Base-by-base conservation (phyloP, 139 green algal genomes). In the Pleodorina starrii region DNA sequence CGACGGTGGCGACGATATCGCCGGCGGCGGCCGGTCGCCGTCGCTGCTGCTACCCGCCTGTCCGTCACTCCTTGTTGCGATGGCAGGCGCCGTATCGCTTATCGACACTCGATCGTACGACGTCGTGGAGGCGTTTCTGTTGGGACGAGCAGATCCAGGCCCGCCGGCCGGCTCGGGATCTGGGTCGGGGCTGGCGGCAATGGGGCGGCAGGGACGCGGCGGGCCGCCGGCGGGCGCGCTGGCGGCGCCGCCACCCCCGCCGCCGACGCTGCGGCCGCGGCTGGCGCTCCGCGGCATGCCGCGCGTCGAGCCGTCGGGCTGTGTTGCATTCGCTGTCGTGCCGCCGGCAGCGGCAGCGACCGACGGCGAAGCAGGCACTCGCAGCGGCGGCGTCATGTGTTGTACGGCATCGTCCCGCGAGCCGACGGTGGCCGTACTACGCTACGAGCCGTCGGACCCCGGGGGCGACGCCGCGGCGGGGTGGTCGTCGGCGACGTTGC, bases 51-150 rank as follows among this genome's bases (percentile, higher is more conserved):
- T 57, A 23, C 78, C 78, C 38, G 27, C 46, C 16, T 74, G 81
- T 43, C 81, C 68, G 29, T 42, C 60, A 0, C 68, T 88, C 10
- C 23, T 88, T 32, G 83, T 88, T 6, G 83, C 83, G 16, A 88
- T 71, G 44, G 19, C 83, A 12, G 21, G 72, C 4, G 90, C 68
- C 0, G 17, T 92, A 36, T 27, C 48, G 4, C 84, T 90, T 1
- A 9, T 92, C 0, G 89, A 92, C 69, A 85, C 77, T 2, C 77
- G 83, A 10, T 88, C 76, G 2, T 90, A 88, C 42, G 84, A 90
- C 27, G n/a, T 92, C 5, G 40, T 79, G 27, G 83, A 90, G 48
- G 80, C 80, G 48, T 86, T 84, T 77, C 79, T 82, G 63, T 46
- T 81, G 36, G 66, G 44, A 4, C 36, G 79, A 27, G 7, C 36